Conservation (phyloP, 2,329 filamentous ascomycete genomes). For the Atkinsonella texensis region DNA sequence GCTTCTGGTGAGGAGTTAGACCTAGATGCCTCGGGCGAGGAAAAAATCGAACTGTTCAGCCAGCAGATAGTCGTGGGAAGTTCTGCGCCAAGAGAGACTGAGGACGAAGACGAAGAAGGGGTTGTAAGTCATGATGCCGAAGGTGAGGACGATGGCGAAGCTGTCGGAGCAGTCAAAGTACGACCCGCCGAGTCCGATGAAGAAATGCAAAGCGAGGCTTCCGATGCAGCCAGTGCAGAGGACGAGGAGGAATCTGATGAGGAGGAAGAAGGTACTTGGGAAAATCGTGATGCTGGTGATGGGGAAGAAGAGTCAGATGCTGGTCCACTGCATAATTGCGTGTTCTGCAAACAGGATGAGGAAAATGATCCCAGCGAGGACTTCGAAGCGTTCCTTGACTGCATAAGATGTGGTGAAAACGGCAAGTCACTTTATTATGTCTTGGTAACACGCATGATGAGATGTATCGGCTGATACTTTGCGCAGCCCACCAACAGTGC, state of each 20-base stretch:
- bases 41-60: slow-evolving; percentile 22
- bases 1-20: slow-evolving; percentile 31
- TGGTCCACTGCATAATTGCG: slow-evolving; percentile 31
- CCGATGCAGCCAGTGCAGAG: slow-evolving; percentile 33
- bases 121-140: slow-evolving; percentile 20
- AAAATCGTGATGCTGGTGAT: slow-evolving; percentile 6
- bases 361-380: slow-evolving; percentile 73
- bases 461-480: slow-evolving; percentile 27
- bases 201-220: slow-evolving; percentile 37
- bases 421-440: slow-evolving; percentile 42
- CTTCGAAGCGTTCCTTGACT: slow-evolving; percentile 68
- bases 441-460: slow-evolving; percentile 9
- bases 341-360: slow-evolving; percentile 75
- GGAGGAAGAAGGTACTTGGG: slow-evolving; percentile 16
- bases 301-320: slow-evolving; percentile 9
- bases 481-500: slow-evolving; percentile 78
- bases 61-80: slow-evolving; percentile 15
- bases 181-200: slow-evolving; percentile 35
- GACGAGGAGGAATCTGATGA: slow-evolving; percentile 41
- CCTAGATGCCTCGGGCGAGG: slow-evolving; percentile 30
- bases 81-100: slow-evolving; percentile 16
- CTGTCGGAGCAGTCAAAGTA: slow-evolving; percentile 45
- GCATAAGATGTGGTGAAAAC: slow-evolving; percentile 67
- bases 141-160: slow-evolving; percentile 28
- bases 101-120: slow-evolving; percentile 19